Evolutionary conservation across 148 eudicot genomes (phyloP).

Genomic region (Hydrangea macrophylla): DNA sequence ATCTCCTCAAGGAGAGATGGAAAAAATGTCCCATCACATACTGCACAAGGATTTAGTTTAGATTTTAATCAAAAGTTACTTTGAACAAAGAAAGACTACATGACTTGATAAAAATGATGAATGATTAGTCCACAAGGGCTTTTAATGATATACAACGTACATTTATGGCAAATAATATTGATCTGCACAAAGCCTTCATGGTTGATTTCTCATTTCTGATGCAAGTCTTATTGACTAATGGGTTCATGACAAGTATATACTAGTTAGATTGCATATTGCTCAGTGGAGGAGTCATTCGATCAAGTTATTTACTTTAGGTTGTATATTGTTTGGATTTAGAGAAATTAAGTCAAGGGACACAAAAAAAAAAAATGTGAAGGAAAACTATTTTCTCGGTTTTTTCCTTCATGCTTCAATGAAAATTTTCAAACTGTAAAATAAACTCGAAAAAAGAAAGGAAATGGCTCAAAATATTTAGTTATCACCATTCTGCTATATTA

Average conservation of each 20-base stretch:
- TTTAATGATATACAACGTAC: too few species aligned
- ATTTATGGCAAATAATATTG: background rate
- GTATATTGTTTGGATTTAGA: background rate
- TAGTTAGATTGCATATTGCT: too few species aligned
- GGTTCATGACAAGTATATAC: background rate
- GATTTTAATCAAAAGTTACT: background rate
- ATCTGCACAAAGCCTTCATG: background rate
- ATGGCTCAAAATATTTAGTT: too few species aligned
- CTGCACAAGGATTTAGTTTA: conserved; percentile 30
- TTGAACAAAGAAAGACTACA: background rate
- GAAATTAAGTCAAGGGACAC: background rate
- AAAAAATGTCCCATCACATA: conserved; percentile 85
- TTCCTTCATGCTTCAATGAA: too few species aligned
- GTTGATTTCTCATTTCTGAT: background rate
- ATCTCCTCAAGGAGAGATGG: conserved; percentile 81
- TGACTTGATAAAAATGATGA: background rate
- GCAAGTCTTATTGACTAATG: background rate
- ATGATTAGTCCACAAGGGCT: background rate
- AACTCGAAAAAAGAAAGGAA: too few species aligned
- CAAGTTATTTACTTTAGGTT: too few species aligned
- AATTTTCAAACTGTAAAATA: too few species aligned
- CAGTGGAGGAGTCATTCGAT: too few species aligned
- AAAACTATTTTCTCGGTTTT: too few species aligned
- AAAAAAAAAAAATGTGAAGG: too few species aligned
- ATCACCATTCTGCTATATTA: too few species aligned